A percentile compares a stretch with the other conserved stretches of the same genome.
phyloP scores from a whole-genome alignment of 1,139 yeast species.

The Torulaspora globosa region DNA sequence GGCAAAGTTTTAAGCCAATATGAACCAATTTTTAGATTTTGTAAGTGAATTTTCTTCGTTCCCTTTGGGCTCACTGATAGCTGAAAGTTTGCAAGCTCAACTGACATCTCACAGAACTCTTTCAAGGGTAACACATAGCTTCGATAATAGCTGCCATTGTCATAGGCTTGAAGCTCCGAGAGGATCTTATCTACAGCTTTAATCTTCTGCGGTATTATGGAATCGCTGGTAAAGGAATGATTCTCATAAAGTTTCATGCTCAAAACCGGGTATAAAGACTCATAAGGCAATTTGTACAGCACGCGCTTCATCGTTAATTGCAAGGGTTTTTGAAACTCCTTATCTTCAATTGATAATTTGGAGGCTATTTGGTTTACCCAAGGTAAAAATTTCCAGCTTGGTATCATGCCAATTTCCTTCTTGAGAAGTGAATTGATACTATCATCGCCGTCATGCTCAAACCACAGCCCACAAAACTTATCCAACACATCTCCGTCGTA shows the following conservation, averaged over 20 bases:
- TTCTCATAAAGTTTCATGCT: conserved; percentile 49
- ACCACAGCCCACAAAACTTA: conserved; percentile 82
- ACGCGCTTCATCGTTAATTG: conserved; percentile 48
- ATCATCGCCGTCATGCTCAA: conserved; percentile 52
- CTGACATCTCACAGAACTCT: conserved; percentile 48
- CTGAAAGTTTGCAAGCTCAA: conserved; percentile 48
- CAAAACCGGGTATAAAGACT: conserved; percentile 63
- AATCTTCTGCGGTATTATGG: conserved; percentile 46
- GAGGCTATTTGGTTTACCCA: conserved; percentile 87
- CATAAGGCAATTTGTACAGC: conserved; percentile 68
- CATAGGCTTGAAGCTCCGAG: conserved; percentile 33
- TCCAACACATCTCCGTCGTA: conserved; percentile 61
- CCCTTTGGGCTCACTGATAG: conserved; percentile 28
- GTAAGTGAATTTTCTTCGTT: conserved; percentile 38
- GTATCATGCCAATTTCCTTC: conserved; percentile 42
- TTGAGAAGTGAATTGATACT: conserved; percentile 40
- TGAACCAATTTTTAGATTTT: conserved; percentile 42
- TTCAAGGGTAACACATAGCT: conserved; percentile 44
- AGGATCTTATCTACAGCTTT: conserved; percentile 51
- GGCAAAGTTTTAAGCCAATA: conserved; percentile 58
- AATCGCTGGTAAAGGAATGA: conserved; percentile 36
- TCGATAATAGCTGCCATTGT: conserved; percentile 23
- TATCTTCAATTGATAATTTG: conserved; percentile 49
- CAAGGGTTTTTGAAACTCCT: conserved; percentile 55
- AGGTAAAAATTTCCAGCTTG: conserved; percentile 60